Evolutionary conservation across 805 yeast genomes (phyloP).

Genomic region (Candida corydali): DNA sequence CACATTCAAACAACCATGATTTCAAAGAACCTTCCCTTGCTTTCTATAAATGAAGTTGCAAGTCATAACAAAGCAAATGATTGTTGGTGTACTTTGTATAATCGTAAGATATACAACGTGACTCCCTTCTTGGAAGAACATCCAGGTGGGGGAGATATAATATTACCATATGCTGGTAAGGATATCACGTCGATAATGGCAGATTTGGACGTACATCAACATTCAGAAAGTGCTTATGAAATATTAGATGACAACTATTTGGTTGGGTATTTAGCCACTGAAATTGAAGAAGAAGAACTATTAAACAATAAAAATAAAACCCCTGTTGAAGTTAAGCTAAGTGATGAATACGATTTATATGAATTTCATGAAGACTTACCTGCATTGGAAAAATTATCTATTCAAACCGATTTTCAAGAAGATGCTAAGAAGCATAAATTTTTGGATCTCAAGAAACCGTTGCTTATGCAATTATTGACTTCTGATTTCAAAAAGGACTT

Average conservation of each 20-base stretch:
- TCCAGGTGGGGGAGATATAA: conserved; percentile 63
- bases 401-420: conserved; percentile 70
- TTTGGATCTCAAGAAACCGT: conserved; percentile 78
- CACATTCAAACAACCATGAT: too few relatives aligned
- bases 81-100: conserved; percentile 78
- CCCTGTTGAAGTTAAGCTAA: conserved; percentile 54
- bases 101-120: conserved; percentile 82
- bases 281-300: conserved; percentile 69
- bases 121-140: conserved; percentile 70
- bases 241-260: conserved; percentile 77
- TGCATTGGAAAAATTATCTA: conserved; percentile 63
- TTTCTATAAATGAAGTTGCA: conserved; percentile 50
- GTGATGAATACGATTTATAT: conserved; percentile 25
- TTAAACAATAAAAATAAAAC: conserved; percentile 54
- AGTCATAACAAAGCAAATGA: conserved; percentile 50
- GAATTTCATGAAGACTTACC: conserved; percentile 63
- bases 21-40: conserved; percentile 47
- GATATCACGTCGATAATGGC: conserved; percentile 71
- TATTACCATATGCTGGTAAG: conserved; percentile 54
- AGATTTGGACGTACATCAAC: conserved; percentile 69
- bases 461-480: conserved; percentile 73
- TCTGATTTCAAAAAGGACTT: conserved; percentile 81
- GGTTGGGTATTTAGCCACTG: conserved; percentile 80
- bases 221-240: conserved; percentile 81
- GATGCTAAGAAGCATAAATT: conserved; percentile 80